Conservation (phyloP, 345 rosid species). For the Kandelia obovata region DNA sequence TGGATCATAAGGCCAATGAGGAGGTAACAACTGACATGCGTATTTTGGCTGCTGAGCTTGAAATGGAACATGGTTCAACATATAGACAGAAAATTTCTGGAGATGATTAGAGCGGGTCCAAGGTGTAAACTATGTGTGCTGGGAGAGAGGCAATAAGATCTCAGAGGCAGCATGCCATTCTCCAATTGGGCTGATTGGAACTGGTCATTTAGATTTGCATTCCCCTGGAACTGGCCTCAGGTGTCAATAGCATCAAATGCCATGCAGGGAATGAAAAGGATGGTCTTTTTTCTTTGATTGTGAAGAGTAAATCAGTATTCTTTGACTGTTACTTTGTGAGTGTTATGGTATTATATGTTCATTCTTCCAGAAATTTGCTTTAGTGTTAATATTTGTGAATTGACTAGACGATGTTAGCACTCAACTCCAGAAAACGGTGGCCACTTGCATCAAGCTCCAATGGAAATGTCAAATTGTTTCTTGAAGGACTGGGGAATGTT, state of each 20-base stretch:
- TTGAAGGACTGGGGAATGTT: background rate
- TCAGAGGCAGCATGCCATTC: constrained; percentile 1
- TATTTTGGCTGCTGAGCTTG: constrained; percentile 42
- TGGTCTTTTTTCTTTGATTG: background rate
- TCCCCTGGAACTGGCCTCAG: constrained; percentile 8
- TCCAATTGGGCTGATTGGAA: constrained; percentile 6
- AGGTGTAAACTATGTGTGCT: background rate
- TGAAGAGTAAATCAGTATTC: constrained; percentile 8
- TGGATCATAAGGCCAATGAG: constrained; percentile 41
- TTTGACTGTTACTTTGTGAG: constrained; percentile 10
- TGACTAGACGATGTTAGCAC: background rate
- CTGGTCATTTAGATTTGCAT: constrained; percentile 12
- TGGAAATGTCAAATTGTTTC: constrained; percentile 5
- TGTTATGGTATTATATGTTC: constrained; percentile 17
- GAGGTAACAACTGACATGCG: constrained; percentile 40
- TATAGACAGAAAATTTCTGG: constrained; percentile 29
- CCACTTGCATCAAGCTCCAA: constrained; percentile 11
- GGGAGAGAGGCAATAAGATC: background rate
- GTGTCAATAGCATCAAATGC: constrained; percentile 7
- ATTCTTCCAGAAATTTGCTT: constrained; percentile 18
- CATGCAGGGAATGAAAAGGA: background rate
- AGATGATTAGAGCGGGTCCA: constrained; percentile 20
- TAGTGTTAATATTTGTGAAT: constrained; percentile 16
- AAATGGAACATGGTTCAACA: constrained; percentile 33
- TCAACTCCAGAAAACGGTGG: background rate